These are phyloP conservation scores for Colletotrichum sp. DNA, from an alignment of 2,329 filamentous ascomycete genomes.

Conservation along the genomic window DNA sequence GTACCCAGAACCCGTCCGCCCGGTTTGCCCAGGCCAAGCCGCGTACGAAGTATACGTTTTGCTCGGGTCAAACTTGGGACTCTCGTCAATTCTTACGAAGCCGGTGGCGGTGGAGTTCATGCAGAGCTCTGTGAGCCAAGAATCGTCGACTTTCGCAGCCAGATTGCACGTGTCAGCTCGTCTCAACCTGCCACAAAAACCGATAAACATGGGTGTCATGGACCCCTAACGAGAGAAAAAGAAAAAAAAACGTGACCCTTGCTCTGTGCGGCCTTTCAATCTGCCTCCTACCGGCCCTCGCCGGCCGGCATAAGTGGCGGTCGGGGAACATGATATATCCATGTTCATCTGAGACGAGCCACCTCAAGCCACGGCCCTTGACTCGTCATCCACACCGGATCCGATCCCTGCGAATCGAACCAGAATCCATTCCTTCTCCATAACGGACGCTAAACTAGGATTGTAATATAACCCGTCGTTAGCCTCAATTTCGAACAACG, in stretches of 20 bases:
- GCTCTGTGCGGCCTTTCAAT: neutral
- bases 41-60: neutral
- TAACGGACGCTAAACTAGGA: slow-evolving; percentile 17
- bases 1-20: neutral
- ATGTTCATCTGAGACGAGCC: slow-evolving; percentile 15
- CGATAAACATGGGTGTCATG: neutral
- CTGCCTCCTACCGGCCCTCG: neutral
- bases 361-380: slow-evolving; percentile 2
- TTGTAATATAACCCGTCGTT: slow-evolving; percentile 16
- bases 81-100: neutral
- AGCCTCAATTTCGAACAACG: neutral
- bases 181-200: slow-evolving; percentile 2
- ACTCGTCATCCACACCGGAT: slow-evolving; percentile 6
- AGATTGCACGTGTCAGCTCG: slow-evolving; percentile 10
- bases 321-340: slow-evolving; percentile 2
- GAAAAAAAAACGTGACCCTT: neutral
- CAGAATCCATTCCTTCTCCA: neutral
- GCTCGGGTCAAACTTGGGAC: neutral
- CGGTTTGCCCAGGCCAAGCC: neutral
- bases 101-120: neutral
- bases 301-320: neutral
- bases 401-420: slow-evolving; percentile 7
- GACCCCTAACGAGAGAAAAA: neutral
- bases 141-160: neutral
- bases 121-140: neutral